phyloP scores from a whole-genome alignment of 2,329 filamentous ascomycete species.

The Pseudogymnoascus sp. region DNA sequence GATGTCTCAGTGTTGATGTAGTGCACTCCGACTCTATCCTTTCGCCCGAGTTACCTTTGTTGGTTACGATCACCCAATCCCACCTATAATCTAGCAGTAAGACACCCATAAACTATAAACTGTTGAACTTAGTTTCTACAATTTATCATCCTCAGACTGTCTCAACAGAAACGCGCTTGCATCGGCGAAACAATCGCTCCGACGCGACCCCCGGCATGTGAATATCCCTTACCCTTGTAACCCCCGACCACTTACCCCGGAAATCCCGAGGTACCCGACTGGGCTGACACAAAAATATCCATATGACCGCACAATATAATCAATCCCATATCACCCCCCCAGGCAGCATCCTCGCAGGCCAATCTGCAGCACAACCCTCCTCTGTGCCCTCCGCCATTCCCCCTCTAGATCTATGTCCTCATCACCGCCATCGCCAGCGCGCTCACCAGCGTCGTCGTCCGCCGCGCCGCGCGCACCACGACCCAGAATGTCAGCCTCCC shows the following conservation, averaged over 20 bases:
- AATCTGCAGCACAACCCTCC: background rate
- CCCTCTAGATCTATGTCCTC: conserved; percentile 42
- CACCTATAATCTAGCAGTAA: background rate
- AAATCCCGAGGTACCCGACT: background rate
- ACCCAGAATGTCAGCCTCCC: conserved; percentile 18
- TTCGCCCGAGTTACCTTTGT: background rate
- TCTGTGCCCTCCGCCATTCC: conserved; percentile 24
- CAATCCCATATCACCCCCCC: background rate
- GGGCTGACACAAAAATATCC: background rate
- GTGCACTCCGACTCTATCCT: background rate
- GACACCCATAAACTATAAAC: background rate
- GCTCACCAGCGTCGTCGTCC: conserved; percentile 33
- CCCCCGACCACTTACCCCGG: background rate
- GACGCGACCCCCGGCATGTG: background rate
- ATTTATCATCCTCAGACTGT: background rate
- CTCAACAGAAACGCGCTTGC: background rate
- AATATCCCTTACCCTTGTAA: background rate
- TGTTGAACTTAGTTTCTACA: background rate
- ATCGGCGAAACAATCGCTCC: background rate
- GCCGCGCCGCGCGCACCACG: background rate
- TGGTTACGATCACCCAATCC: background rate
- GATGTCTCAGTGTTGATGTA: background rate
- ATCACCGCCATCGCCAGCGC: conserved; percentile 43
- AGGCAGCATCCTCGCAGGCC: background rate
- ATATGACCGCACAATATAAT: background rate